A percentile compares a stretch with the other conserved stretches of the same genome.
phyloP scores from a whole-genome alignment of 2,329 filamentous ascomycete species.

The Aspergillus vadensis region DNA sequence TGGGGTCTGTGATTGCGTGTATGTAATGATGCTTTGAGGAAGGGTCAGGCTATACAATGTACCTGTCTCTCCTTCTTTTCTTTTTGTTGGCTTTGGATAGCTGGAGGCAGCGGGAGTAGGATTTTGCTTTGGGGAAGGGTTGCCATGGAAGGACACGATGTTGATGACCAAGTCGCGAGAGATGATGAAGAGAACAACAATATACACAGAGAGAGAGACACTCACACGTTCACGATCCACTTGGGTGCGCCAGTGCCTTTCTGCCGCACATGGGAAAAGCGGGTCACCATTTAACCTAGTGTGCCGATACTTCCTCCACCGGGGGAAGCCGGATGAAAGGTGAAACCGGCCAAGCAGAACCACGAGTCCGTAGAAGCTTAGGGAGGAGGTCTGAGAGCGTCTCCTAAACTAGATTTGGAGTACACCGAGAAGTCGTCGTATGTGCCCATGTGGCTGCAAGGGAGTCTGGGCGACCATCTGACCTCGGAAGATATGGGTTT shows the following conservation, averaged over 20 bases:
- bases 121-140: not conserved
- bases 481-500: not conserved
- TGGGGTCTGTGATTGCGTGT: slow-evolving; percentile 21
- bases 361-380: not conserved
- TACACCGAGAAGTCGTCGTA: too few species aligned
- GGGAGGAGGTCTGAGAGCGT: not conserved
- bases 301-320: not conserved
- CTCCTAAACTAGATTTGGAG: not conserved
- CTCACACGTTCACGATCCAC: not conserved
- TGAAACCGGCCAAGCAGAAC: not conserved
- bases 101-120: not conserved
- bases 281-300: not conserved
- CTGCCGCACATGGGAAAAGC: not conserved
- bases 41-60: slow-evolving; percentile 18
- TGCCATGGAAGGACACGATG: slow-evolving; percentile 3
- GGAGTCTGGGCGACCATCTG: not conserved
- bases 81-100: not conserved
- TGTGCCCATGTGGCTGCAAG: not conserved
- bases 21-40: slow-evolving; percentile 18
- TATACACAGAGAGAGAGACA: not conserved
- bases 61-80: slow-evolving; percentile 10
- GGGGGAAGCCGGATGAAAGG: not conserved
- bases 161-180: slow-evolving; percentile 4
- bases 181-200: slow-evolving; percentile 1
- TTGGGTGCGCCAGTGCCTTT: not conserved